These are phyloP conservation scores for Morella rubra DNA, from an alignment of 306 rosid genomes.

Conservation along the genomic window DNA sequence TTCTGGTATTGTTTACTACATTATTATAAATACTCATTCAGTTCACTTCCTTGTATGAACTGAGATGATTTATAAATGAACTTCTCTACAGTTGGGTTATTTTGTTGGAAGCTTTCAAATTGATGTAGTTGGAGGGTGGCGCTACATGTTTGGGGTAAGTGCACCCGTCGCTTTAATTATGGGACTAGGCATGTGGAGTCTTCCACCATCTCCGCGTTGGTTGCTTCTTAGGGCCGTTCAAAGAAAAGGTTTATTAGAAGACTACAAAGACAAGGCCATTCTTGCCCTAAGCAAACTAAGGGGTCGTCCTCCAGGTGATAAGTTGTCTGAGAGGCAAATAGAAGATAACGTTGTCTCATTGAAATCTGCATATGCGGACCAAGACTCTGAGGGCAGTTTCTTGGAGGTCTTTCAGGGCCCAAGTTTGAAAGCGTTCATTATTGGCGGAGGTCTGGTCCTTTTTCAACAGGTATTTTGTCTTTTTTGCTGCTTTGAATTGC, in stretches of 20 bases:
- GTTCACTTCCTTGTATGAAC: constrained; percentile 18
- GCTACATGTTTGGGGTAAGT: constrained; percentile 87
- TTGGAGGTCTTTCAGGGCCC: constrained; percentile 95
- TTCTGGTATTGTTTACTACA: constrained; percentile 58
- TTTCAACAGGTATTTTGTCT: constrained; percentile 79
- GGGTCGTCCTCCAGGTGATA: constrained; percentile 79
- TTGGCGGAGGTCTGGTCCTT: constrained; percentile 89
- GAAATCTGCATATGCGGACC: constrained; percentile 66
- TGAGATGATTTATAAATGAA: constrained; percentile 25
- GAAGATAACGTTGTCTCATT: constrained; percentile 71
- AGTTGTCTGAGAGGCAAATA: constrained; percentile 73
- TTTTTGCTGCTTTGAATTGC: constrained; percentile 21
- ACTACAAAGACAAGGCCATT: constrained; percentile 68
- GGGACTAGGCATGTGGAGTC: constrained; percentile 84
- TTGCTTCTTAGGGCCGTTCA: constrained; percentile 93
- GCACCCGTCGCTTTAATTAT: constrained; percentile 81
- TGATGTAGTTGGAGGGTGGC: constrained; percentile 81
- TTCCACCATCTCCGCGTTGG: constrained; percentile 95
- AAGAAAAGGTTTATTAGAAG: constrained; percentile 76
- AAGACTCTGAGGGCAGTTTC: constrained; percentile 79
- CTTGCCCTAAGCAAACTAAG: constrained; percentile 68
- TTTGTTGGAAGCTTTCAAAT: constrained; percentile 89
- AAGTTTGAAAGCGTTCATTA: constrained; percentile 80
- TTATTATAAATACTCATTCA: constrained; percentile 16
- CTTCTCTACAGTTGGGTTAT: constrained; percentile 72